Evolutionary conservation across 352 stramenopile genomes (phyloP).

Genomic region (Phytopythium montanum): DNA sequence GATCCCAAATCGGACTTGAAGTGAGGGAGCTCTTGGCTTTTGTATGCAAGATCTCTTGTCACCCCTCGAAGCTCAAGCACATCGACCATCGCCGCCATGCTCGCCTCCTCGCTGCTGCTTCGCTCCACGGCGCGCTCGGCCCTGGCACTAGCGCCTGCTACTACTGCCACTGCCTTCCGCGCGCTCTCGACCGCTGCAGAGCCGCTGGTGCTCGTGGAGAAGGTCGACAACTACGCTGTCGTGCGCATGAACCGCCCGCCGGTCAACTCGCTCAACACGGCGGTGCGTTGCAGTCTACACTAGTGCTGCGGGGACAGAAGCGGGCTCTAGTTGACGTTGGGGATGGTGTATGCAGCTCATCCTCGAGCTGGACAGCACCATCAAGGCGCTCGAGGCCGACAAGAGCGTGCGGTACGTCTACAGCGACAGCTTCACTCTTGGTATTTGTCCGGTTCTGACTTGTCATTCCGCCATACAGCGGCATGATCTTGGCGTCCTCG

Average conservation of each 20-base stretch:
- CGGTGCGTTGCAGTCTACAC: conserved; percentile 18
- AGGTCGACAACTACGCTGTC: conserved; percentile 66
- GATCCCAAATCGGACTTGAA: not conserved
- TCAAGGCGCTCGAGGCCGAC: conserved; percentile 71
- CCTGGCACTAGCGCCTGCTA: not conserved
- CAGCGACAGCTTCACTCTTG: conserved; percentile 6
- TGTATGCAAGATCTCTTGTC: not conserved
- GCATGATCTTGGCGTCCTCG: conserved; percentile 73
- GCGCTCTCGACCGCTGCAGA: conserved; percentile 29
- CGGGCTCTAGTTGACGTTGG: not conserved
- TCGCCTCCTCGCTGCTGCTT: conserved; percentile 9
- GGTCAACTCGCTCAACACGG: conserved; percentile 80
- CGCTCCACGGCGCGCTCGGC: conserved; percentile 1
- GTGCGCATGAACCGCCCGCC: conserved; percentile 76
- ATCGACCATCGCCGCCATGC: conserved; percentile 9
- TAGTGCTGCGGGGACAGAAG: not conserved
- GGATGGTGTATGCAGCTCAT: conserved; percentile 37
- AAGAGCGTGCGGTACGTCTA: conserved; percentile 76
- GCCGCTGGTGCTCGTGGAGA: conserved; percentile 71
- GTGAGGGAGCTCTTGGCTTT: not conserved
- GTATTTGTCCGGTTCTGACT: not conserved
- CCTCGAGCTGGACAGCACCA: conserved; percentile 56
- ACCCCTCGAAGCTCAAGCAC: not conserved
- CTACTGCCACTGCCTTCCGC: conserved; percentile 4
- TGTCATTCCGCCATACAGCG: conserved; percentile 20